These are phyloP conservation scores for Venturia effusa DNA, from an alignment of 2,329 filamentous ascomycete genomes.

Conservation along the genomic window DNA sequence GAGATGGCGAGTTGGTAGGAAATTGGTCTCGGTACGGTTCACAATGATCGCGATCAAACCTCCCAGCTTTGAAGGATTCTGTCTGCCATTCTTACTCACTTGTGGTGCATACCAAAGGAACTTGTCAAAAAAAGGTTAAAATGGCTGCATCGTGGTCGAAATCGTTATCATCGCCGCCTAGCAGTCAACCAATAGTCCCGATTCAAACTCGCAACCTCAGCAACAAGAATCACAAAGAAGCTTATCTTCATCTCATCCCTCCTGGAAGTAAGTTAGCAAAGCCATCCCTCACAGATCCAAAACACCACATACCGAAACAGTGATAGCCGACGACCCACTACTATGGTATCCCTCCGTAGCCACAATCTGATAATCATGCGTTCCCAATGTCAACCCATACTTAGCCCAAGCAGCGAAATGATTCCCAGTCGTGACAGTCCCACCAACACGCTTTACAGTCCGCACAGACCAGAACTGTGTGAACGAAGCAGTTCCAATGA, in stretches of 20 bases:
- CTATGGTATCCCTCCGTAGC: slow-evolving; percentile 45
- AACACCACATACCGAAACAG: slow-evolving; percentile 21
- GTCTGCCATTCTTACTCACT: no score
- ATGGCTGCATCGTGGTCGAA: no score
- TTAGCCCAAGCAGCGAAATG: slow-evolving; percentile 45
- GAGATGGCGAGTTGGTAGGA: background rate
- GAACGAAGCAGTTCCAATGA: slow-evolving; percentile 44
- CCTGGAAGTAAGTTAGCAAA: background rate
- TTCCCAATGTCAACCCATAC: slow-evolving; percentile 38
- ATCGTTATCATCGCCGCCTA: no score
- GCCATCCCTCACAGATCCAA: no score
- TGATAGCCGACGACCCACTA: slow-evolving; percentile 38
- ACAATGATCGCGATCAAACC: background rate
- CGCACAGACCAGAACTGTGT: slow-evolving; percentile 45
- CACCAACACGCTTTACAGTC: slow-evolving; percentile 37
- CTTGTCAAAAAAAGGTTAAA: no score
- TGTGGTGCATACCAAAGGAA: no score
- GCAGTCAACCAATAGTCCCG: background rate
- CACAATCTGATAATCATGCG: slow-evolving; percentile 43
- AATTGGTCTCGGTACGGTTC: background rate
- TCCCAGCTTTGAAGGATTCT: background rate
- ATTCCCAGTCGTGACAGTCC: slow-evolving; percentile 38
- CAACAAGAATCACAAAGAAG: background rate
- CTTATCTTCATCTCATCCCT: background rate
- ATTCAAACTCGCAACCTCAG: background rate